A percentile compares a stretch with the other conserved stretches of the same genome.
These are phyloP conservation scores for Cordyceps cicadae DNA, from an alignment of 2,329 filamentous ascomycete genomes.

Conservation along the genomic window DNA sequence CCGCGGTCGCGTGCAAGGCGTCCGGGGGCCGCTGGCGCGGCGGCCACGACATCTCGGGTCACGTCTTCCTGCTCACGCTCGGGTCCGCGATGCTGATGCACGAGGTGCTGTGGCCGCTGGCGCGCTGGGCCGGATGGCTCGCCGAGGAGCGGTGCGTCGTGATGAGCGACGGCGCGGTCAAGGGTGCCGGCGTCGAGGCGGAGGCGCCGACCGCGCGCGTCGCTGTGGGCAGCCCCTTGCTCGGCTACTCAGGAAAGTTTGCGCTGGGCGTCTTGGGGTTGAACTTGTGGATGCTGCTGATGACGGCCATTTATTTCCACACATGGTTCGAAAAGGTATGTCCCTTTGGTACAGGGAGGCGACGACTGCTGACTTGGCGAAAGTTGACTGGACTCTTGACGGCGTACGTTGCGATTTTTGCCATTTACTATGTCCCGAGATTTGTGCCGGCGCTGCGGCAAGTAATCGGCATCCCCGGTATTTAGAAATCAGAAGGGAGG, in stretches of 20 bases:
- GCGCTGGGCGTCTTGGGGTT: constrained; percentile 57
- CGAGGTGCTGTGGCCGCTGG: constrained; percentile 59
- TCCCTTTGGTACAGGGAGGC: not conserved
- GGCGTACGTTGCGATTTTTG: constrained; percentile 38
- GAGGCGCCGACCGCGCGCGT: constrained; percentile 28
- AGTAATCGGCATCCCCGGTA: constrained; percentile 42
- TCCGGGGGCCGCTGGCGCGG: constrained; percentile 79
- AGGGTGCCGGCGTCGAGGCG: constrained; percentile 46
- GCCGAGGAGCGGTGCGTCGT: constrained; percentile 58
- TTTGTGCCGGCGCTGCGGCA: constrained; percentile 38
- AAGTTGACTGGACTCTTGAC: constrained; percentile 47
- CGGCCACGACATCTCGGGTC: constrained; percentile 93
- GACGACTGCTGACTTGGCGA: constrained; percentile 17
- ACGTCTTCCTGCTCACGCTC: constrained; percentile 86
- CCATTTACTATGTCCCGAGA: constrained; percentile 44
- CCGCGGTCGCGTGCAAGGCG: constrained; percentile 71
- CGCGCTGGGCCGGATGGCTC: constrained; percentile 30
- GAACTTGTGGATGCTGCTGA: constrained; percentile 92
- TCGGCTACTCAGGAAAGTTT: constrained; percentile 45
- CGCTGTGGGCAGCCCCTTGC: constrained; percentile 18
- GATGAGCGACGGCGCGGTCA: constrained; percentile 58
- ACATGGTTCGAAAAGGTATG: constrained; percentile 94
- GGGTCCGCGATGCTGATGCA: constrained; percentile 74
- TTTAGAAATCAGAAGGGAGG: constrained; percentile 24
- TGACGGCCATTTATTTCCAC: constrained; percentile 98